Evolutionary conservation across 345 rosid species (phyloP).

Genomic region (Aethionema arabicum): DNA sequence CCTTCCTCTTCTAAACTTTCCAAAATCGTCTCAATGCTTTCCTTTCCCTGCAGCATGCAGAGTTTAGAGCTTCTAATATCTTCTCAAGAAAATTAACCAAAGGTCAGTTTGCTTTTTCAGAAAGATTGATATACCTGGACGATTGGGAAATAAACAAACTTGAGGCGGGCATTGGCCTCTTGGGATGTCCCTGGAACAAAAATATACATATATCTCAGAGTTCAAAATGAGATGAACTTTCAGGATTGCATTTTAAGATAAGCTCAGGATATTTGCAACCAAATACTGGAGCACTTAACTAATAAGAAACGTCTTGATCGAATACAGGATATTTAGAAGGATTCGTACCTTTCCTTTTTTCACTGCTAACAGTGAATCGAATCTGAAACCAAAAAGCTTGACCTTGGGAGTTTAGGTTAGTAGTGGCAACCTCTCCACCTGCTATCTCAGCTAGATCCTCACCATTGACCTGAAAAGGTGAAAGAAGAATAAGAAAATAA

Average conservation of each 20-base stretch:
- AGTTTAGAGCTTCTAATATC: neutral
- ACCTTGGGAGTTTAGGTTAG: constrained; percentile 65
- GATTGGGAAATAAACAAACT: constrained; percentile 66
- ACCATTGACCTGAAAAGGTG: constrained; percentile 51
- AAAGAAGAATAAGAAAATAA: neutral
- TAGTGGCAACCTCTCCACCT: constrained; percentile 62
- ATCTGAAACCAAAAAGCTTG: constrained; percentile 54
- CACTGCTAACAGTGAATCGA: constrained; percentile 34
- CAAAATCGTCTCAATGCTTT: constrained; percentile 56
- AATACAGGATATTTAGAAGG: no score
- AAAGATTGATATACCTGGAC: constrained; percentile 45
- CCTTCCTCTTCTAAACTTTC: constrained; percentile 49
- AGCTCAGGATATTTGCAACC: neutral
- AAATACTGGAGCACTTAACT: constrained; percentile 7
- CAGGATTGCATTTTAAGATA: neutral
- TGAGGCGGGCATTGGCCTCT: constrained; percentile 69
- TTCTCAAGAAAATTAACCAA: constrained; percentile 12
- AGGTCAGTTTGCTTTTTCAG: constrained; percentile 1
- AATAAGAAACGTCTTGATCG: constrained; percentile 1
- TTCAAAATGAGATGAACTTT: constrained; percentile 15
- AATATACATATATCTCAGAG: constrained; percentile 14
- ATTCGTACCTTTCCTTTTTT: constrained; percentile 27
- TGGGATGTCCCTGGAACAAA: constrained; percentile 30
- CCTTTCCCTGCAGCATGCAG: constrained; percentile 55
- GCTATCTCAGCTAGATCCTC: constrained; percentile 57